Evolutionary conservation across 305 asterid genomes (phyloP).

Genomic region (Petunia hybrid): DNA sequence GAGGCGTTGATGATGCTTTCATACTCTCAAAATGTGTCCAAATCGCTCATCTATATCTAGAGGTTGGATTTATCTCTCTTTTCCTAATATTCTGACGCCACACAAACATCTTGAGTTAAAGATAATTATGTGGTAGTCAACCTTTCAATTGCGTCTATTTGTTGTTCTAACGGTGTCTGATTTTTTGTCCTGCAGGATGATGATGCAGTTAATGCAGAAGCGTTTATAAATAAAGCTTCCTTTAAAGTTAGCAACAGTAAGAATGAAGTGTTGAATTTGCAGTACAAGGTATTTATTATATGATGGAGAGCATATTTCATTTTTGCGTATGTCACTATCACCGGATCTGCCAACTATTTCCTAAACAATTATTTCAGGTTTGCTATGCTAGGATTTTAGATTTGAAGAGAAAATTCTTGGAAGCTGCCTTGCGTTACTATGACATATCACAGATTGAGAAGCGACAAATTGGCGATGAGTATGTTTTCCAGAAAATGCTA

Average conservation of each 20-base stretch:
- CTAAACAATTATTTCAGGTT: constrained; percentile 56
- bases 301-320: constrained; percentile 26
- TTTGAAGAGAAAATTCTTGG: constrained; percentile 95
- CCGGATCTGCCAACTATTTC: constrained; percentile 6
- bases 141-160: neutral
- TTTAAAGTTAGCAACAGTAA: constrained; percentile 91
- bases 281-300: constrained; percentile 75
- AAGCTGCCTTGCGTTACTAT: constrained; percentile 97
- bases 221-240: constrained; percentile 96
- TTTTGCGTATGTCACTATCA: constrained; percentile 15
- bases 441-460: constrained; percentile 97
- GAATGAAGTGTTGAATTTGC: constrained; percentile 90
- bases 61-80: constrained; percentile 53
- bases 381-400: constrained; percentile 96
- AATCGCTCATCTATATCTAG: constrained; percentile 95
- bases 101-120: constrained; percentile 14
- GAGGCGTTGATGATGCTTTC: constrained; percentile 91
- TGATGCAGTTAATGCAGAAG: constrained; percentile 97
- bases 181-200: constrained; percentile 73
- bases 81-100: neutral
- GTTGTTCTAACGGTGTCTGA: constrained; percentile 19
- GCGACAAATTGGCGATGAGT: constrained; percentile 97
- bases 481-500: constrained; percentile 47
- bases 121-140: neutral
- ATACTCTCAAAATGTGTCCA: constrained; percentile 93